Base-by-base conservation (phyloP, 2,329 filamentous ascomycete genomes). In the Trichoderma sp. region DNA sequence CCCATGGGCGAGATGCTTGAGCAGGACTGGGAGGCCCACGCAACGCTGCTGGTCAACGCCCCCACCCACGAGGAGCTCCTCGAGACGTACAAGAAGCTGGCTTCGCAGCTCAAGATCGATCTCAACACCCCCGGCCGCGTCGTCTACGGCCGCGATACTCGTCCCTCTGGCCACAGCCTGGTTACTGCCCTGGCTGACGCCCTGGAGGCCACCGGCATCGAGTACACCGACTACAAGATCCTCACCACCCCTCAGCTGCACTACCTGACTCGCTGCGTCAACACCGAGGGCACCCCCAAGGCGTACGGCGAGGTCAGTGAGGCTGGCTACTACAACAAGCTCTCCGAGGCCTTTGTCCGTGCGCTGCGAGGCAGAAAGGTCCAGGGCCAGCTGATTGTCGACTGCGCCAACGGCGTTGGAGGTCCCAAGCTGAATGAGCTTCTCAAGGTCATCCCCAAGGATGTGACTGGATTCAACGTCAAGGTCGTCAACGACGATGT, bases 1-100 rank as follows among this genome's bases (percentile, higher is more conserved):
- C 96, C 96, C 14, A 92, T 97, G 91, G 95, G 96, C 75, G 96
- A 98, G 82, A 98, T 98, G 96, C 88, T 97, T 64, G 94, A 97
- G 88, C 91, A 95, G 82, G 93, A 95, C 73, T 99, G 96, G 96
- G 96, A 99, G 84, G 86, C 86, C 47, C 91, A 95, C 81, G 94
- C 95, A 69, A 98, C 96, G 43, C 88, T 88, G 77, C 90, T 99
- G 74, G 95, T 97, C 79, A 99, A 99, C 83, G 91, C 92, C 74
- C 84, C 89, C 21, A 89, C 88, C 73, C 91, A 97, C 78, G 88
- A 94, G 75, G 88, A 90, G 65, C 89, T 98, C 51, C 88, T 90
- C 73, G 87, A 93, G 58, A 89, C 91, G 76, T 98, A 97, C 86
- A 88, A 91, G 77, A 87, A 90, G 73, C 88, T 98, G 71, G 90